These are phyloP conservation scores for Cichorium intybus DNA, from an alignment of 140 eudicot genomes.

Conservation along the genomic window DNA sequence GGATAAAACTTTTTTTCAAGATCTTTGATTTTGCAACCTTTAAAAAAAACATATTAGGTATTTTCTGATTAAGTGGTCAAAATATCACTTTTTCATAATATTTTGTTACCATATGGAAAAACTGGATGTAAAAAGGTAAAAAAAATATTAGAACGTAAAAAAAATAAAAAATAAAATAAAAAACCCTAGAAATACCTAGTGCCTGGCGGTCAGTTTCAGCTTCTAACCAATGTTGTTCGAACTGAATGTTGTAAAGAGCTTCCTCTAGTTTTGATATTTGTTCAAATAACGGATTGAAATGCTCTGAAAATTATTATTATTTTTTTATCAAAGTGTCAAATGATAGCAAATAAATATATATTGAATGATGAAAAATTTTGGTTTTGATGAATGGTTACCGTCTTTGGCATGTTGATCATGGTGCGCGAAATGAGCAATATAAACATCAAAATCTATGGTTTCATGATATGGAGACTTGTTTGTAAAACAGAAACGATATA, in stretches of 20 bases:
- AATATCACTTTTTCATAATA: too few relatives aligned
- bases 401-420: conserved; percentile 89
- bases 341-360: not conserved
- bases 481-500: conserved; percentile 74
- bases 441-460: conserved; percentile 89
- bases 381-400: conserved; percentile 33
- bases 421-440: conserved; percentile 61
- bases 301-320: conserved; percentile 49
- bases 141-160: too few relatives aligned
- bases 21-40: too few relatives aligned
- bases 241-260: conserved; percentile 88
- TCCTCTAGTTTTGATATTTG: conserved; percentile 80
- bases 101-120: too few relatives aligned
- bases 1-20: not conserved
- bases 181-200: conserved; percentile 43
- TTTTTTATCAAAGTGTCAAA: not conserved
- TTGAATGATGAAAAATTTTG: not conserved
- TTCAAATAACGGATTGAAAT: conserved; percentile 76
- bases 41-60: too few relatives aligned
- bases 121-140: too few relatives aligned
- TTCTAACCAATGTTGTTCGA: conserved; percentile 98
- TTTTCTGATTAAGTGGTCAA: too few relatives aligned
- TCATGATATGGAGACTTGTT: conserved; percentile 88
- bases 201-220: conserved; percentile 97
- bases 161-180: too few relatives aligned